phyloP scores from a whole-genome alignment of 1,139 yeast species.

The Magnusiomyces paraingens region DNA sequence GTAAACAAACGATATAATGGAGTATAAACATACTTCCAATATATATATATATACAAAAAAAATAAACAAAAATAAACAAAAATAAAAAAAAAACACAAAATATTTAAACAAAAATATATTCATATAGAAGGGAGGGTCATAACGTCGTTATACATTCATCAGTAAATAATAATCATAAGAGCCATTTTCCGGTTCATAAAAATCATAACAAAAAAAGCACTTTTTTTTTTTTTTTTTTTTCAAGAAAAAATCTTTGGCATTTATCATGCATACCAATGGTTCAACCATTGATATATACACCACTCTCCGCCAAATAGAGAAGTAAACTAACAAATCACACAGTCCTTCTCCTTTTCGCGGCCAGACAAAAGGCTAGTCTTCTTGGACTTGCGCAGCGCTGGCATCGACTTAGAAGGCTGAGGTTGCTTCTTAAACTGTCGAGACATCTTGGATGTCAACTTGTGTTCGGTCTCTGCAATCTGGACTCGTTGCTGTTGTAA shows the following conservation, averaged over 20 bases:
- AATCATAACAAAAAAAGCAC: not conserved
- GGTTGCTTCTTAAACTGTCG: conserved; percentile 8
- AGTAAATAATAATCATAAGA: too few relatives aligned
- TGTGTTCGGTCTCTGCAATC: not conserved
- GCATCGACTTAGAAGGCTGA: conserved; percentile 14
- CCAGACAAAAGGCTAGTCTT: not conserved
- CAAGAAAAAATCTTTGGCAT: not conserved
- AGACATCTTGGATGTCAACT: conserved; percentile 7
- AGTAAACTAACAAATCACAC: conserved; percentile 11
- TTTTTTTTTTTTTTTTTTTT: not conserved
- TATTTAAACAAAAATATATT: too few relatives aligned
- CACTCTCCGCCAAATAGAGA: too few relatives aligned
- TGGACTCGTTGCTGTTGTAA: conserved; percentile 1
- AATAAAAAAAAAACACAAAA: too few relatives aligned
- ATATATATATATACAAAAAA: too few relatives aligned
- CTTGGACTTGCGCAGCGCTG: conserved; percentile 11
- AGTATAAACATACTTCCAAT: too few relatives aligned
- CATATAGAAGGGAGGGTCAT: too few relatives aligned
- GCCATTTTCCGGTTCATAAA: too few relatives aligned
- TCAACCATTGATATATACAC: too few relatives aligned
- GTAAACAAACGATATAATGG: too few relatives aligned
- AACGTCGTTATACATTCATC: too few relatives aligned
- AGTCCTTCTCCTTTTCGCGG: conserved; percentile 13
- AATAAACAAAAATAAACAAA: too few relatives aligned
- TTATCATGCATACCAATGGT: not conserved